These are phyloP conservation scores for Quercus berberidifolia DNA, from an alignment of 306 rosid genomes.

Conservation along the genomic window DNA sequence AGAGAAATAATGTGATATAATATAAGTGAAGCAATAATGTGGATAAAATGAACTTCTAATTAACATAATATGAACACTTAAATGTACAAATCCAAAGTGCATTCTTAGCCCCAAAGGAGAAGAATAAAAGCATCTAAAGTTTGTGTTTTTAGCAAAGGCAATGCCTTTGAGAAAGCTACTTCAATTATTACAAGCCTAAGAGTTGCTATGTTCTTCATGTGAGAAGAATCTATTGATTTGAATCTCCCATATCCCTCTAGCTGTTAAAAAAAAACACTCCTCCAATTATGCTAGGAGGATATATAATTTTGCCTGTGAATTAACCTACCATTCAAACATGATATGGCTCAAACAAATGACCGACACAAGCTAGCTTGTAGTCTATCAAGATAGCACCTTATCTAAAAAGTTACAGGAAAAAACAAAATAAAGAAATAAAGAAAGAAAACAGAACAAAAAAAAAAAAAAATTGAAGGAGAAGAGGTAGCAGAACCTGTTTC, in stretches of 20 bases:
- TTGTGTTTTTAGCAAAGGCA: too few relatives aligned
- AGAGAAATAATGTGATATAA: background rate
- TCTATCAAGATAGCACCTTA: too few relatives aligned
- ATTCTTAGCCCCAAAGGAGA: background rate
- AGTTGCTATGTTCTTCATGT: background rate
- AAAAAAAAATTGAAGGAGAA: background rate
- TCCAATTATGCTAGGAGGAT: too few relatives aligned
- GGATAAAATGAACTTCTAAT: background rate
- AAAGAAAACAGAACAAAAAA: background rate
- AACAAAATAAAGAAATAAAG: background rate
- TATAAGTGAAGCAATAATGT: background rate
- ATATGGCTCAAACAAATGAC: background rate
- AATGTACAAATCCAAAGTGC: background rate
- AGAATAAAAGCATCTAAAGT: too few relatives aligned
- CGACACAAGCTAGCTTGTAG: too few relatives aligned
- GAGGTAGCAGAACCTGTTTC: slow-evolving; percentile 23
- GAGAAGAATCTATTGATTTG: too few relatives aligned
- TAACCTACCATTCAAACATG: background rate
- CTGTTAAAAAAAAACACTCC: too few relatives aligned
- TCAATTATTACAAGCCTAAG: too few relatives aligned
- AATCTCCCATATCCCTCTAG: too few relatives aligned
- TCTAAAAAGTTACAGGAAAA: too few relatives aligned
- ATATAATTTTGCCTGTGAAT: background rate
- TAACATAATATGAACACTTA: background rate
- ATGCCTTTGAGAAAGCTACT: too few relatives aligned